phyloP scores from a whole-genome alignment of 2,329 filamentous ascomycete species.

The Sarocladium oryzae region DNA sequence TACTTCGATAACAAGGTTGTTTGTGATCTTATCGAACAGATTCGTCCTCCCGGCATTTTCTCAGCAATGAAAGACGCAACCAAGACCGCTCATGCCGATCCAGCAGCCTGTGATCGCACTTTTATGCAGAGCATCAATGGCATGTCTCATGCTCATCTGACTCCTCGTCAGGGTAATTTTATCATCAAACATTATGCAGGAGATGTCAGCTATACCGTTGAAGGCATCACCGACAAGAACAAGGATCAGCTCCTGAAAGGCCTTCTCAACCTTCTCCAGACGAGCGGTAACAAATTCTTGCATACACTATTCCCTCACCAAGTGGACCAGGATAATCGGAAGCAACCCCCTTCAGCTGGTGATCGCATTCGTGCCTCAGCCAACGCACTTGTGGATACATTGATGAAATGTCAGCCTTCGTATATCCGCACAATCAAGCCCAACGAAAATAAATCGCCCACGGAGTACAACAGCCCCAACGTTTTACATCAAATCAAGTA shows the following conservation, averaged over 20 bases:
- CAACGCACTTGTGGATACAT: constrained; percentile 86
- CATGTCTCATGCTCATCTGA: constrained; percentile 86
- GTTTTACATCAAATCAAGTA: constrained; percentile 99
- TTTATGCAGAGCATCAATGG: constrained; percentile 92
- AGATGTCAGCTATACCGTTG: constrained; percentile 89
- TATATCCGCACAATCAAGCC: constrained; percentile 99
- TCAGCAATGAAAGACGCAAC: constrained; percentile 96
- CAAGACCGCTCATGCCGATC: constrained; percentile 95
- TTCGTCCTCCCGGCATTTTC: constrained; percentile 84
- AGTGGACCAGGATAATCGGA: constrained; percentile 88
- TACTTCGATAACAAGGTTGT: constrained; percentile 99
- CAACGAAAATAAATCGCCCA: constrained; percentile 95
- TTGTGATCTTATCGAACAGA: constrained; percentile 91
- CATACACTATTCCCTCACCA: constrained; percentile 86
- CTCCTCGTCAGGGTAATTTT: constrained; percentile 88
- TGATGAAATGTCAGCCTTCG: constrained; percentile 96
- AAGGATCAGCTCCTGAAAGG: constrained; percentile 97
- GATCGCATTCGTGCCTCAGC: constrained; percentile 94
- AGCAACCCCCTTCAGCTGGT: constrained; percentile 87
- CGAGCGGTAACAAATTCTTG: constrained; percentile 78
- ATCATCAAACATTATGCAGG: constrained; percentile 99
- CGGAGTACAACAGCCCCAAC: constrained; percentile 85
- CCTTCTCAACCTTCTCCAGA: constrained; percentile 76
- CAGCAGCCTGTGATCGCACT: constrained; percentile 86
- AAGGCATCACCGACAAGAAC: constrained; percentile 99